These are phyloP conservation scores for Pestalotiopsis sp. DNA, from an alignment of 2,329 filamentous ascomycete species.

Conservation along the genomic window DNA sequence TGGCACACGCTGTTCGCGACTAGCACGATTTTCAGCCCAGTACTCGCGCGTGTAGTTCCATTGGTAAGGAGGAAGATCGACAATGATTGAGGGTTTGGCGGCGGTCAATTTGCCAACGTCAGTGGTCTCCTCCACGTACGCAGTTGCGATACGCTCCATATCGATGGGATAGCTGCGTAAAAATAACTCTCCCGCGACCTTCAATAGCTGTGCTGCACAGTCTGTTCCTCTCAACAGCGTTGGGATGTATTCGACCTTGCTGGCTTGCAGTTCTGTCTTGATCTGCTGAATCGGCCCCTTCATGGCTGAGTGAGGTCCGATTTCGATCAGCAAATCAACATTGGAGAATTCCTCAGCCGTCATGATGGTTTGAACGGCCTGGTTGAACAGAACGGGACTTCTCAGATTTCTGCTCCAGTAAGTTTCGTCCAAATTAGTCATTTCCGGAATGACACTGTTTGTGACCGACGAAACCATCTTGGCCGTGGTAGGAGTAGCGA, in stretches of 20 bases:
- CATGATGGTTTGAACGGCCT: conserved; percentile 39
- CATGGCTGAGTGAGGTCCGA: conserved; percentile 35
- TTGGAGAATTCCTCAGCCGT: conserved; percentile 31
- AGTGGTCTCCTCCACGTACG: conserved; percentile 11
- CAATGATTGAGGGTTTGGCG: conserved; percentile 13
- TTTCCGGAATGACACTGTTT: conserved; percentile 6
- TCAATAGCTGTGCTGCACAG: conserved; percentile 21
- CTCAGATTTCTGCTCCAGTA: conserved; percentile 30
- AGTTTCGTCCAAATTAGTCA: conserved; percentile 10
- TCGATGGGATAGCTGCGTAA: conserved; percentile 23
- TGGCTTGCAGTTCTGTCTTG: conserved; percentile 20
- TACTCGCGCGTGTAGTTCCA: conserved; percentile 27
- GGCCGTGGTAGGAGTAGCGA: conserved; percentile 6
- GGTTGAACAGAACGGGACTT: conserved; percentile 28
- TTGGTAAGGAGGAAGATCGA: conserved; percentile 32
- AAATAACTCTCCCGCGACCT: conserved; percentile 28
- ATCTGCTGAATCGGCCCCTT: conserved; percentile 38
- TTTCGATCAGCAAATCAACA: conserved; percentile 24
- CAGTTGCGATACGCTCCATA: conserved; percentile 23
- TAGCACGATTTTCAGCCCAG: conserved; percentile 28
- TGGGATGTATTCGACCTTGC: conserved; percentile 22
- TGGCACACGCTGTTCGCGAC: conserved; percentile 24
- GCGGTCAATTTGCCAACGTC: background rate
- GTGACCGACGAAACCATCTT: conserved; percentile 28
- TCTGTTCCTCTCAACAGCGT: conserved; percentile 25